Conservation (phyloP, 345 rosid species). For the Chamaenerion angustifolium region DNA sequence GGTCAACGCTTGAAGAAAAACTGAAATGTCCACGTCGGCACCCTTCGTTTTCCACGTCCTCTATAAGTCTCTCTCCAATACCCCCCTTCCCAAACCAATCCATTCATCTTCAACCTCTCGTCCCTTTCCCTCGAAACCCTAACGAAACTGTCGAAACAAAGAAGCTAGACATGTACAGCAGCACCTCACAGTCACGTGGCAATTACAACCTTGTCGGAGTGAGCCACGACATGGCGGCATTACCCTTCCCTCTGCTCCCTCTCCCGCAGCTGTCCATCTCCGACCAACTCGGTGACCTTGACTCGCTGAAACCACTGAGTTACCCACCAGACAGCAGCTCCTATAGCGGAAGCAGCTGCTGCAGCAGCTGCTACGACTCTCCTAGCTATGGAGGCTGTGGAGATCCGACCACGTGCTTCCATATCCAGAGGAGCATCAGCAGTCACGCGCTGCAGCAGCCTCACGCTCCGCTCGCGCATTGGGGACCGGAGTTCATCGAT, state of each 20-base stretch:
- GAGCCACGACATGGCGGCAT: constrained; percentile 13
- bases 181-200: constrained; percentile 10
- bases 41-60: background rate
- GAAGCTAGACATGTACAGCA: constrained; percentile 30
- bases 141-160: no score
- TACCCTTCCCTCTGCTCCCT: constrained; percentile 18
- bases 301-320: constrained; percentile 9
- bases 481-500: constrained; percentile 18
- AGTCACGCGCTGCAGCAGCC: constrained; percentile 37
- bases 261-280: constrained; percentile 18
- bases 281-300: constrained; percentile 14
- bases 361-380: constrained; percentile 43
- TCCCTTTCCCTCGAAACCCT: constrained; percentile 4
- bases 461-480: no score
- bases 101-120: background rate
- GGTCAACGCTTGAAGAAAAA: constrained; percentile 28
- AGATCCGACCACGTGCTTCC: constrained; percentile 19
- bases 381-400: constrained; percentile 34
- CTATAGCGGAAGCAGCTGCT: constrained; percentile 24
- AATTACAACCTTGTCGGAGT: constrained; percentile 9
- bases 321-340: constrained; percentile 10
- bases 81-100: background rate
- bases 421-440: constrained; percentile 53
- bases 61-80: constrained; percentile 16
- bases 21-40: constrained; percentile 23